Percentiles rank a stretch among this genome's conserved stretches.
Evolutionary conservation across 225 moss, liverwort and hornwort species (phyloP).

Genomic region (Neckera pumila): DNA sequence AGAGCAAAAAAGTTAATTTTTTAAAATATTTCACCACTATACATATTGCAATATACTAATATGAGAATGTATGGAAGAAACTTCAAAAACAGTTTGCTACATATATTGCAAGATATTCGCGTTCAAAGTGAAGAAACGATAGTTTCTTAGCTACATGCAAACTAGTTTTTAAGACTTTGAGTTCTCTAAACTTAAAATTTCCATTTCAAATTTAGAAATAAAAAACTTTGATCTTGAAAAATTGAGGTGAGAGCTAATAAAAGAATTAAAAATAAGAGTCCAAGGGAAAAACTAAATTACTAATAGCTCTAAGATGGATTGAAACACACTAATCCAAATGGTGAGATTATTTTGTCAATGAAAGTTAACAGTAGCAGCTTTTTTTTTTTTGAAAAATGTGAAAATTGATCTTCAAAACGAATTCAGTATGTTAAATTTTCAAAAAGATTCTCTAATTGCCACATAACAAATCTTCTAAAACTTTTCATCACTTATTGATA

Average conservation of each 20-base stretch:
- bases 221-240: fast-evolving
- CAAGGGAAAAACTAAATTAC: fast-evolving
- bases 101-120: too few species aligned
- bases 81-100: too few species aligned
- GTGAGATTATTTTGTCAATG: neutral
- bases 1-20: too few species aligned
- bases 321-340: neutral
- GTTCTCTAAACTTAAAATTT: neutral
- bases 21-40: too few species aligned
- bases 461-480: neutral
- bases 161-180: neutral
- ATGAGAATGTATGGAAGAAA: too few species aligned
- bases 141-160: fast-evolving
- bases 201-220: neutral
- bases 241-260: fast-evolving
- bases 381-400: fast-evolving
- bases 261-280: neutral
- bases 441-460: fast-evolving
- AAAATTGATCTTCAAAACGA: neutral
- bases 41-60: too few species aligned
- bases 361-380: neutral
- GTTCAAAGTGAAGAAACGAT: neutral
- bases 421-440: fast-evolving
- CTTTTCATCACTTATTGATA: neutral
- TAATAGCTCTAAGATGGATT: neutral